Evolutionary conservation across 257 asterid species (phyloP).

Genomic region (Nicotiana tomentosiformis): DNA sequence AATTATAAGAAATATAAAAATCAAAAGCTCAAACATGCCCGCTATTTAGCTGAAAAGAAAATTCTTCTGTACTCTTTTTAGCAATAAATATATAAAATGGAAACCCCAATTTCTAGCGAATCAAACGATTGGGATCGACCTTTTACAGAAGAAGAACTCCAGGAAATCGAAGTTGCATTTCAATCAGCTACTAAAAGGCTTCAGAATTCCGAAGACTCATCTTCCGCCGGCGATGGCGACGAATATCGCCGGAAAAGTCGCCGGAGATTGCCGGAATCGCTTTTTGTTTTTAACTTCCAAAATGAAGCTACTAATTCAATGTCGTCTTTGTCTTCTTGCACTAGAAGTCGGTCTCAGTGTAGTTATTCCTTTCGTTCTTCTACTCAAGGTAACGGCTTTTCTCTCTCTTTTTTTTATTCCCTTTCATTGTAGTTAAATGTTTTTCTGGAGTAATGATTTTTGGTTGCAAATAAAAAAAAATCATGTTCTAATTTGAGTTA

Average conservation of each 20-base stretch:
- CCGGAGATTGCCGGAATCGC: slow-evolving; percentile 73
- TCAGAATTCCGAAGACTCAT: neutral
- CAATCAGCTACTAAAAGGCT: slow-evolving; percentile 38
- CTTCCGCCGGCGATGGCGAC: neutral
- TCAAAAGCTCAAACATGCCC: neutral
- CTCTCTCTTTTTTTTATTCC: neutral
- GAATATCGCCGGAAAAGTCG: slow-evolving; percentile 28
- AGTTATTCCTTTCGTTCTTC: neutral
- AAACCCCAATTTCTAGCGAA: neutral
- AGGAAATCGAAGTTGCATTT: slow-evolving; percentile 53
- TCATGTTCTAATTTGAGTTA: too few relatives aligned
- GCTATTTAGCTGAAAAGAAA: neutral
- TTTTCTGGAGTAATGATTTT: slow-evolving; percentile 23
- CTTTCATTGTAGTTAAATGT: neutral
- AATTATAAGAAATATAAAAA: neutral
- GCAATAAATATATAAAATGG: neutral
- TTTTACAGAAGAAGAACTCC: slow-evolving; percentile 67
- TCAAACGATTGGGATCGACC: slow-evolving; percentile 53
- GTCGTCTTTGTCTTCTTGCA: slow-evolving; percentile 29
- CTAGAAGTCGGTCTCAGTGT: slow-evolving; percentile 20
- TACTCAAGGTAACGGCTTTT: slow-evolving; percentile 10
- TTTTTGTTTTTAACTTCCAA: slow-evolving; percentile 39
- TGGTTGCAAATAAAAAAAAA: neutral
- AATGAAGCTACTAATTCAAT: slow-evolving; percentile 10
- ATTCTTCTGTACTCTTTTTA: neutral